A percentile compares a stretch with the other conserved stretches of the same genome.
Conservation (phyloP, 2,329 filamentous ascomycete genomes). For the Paecilomyces fulvus region DNA sequence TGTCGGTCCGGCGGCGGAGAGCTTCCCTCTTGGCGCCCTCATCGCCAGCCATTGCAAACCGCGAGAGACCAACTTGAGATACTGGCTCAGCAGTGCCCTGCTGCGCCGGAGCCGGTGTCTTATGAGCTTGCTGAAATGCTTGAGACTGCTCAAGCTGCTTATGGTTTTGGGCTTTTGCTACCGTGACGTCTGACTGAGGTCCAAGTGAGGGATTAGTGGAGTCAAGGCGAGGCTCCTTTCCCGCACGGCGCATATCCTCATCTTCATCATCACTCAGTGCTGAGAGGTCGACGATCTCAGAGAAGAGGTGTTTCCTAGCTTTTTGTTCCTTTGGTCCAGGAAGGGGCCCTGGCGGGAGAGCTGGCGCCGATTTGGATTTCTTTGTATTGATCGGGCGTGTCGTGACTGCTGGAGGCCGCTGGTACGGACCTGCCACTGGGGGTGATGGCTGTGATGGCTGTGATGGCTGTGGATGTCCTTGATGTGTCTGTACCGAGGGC, state of each 20-base stretch:
- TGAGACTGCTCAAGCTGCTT: neutral
- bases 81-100: neutral
- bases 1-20: constrained; percentile 23
- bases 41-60: constrained; percentile 6
- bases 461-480: neutral
- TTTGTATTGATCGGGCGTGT: neutral
- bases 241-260: constrained; percentile 17
- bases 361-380: neutral
- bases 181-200: neutral
- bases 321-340: constrained; percentile 44
- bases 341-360: constrained; percentile 8
- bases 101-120: neutral
- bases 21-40: constrained; percentile 7
- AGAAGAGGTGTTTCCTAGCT: constrained; percentile 48
- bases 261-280: constrained; percentile 40
- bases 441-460: neutral
- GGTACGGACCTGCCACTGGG: neutral
- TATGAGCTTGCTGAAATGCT: neutral
- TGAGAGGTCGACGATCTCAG: constrained; percentile 47
- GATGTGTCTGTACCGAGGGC: neutral
- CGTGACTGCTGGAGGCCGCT: neutral
- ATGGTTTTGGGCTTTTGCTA: neutral
- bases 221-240: constrained; percentile 11
- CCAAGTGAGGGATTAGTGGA: neutral
- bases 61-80: constrained; percentile 1